Base-by-base conservation (phyloP, 805 yeast species). In the Yueomyces sinensis region DNA sequence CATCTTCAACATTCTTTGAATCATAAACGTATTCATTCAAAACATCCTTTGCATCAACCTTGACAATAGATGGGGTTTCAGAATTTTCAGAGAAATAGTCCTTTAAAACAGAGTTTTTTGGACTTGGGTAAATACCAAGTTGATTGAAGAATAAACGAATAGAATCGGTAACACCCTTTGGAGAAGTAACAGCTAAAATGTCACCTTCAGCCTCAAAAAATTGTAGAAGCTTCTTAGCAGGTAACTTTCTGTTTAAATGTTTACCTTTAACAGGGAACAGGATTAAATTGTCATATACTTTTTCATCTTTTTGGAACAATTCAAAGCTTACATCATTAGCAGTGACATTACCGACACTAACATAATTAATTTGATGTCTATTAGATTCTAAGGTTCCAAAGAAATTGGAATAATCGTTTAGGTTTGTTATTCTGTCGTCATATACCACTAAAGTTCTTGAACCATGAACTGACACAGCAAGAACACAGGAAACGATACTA, bases 121-220 rank as follows among this genome's bases (percentile, higher is more conserved):
- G 93, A 32, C 91, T 70, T 38, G 95, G 82, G 47, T 65, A 72
- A 34, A 91, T 76, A 23, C 95, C 98, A 43, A 87, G 59, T 52
- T 87, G 84, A 47, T 75, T 72, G 43, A 83, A 68, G 47, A 80
- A 77, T 3, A 69, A 61, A 40, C 83, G 72, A 24, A 80, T 58
- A 15, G 77, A 70, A 18, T 80, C 82, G 28, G 78, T 72, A 13
- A 66, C 49, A 14, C 69, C 71, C 7, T 46, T 42, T 17, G 76
- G 69, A 27, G 68, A 58, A 0, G 79, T 68, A 13, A 83, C 62
- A 13, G 76, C 70, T 14, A 91, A 48, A 7, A 91, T 53, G 52
- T 86, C 81, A 40, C 95, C 95, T 32, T 89, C 83, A 13, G 62
- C 65, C 41, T 56, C 55, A 43, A 76, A 63, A 47, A 76, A 83